A percentile compares a stretch with the other conserved stretches of the same genome.
Evolutionary conservation across 2,329 filamentous ascomycete genomes (phyloP).

Genomic region (Colletotrichum karsti): DNA sequence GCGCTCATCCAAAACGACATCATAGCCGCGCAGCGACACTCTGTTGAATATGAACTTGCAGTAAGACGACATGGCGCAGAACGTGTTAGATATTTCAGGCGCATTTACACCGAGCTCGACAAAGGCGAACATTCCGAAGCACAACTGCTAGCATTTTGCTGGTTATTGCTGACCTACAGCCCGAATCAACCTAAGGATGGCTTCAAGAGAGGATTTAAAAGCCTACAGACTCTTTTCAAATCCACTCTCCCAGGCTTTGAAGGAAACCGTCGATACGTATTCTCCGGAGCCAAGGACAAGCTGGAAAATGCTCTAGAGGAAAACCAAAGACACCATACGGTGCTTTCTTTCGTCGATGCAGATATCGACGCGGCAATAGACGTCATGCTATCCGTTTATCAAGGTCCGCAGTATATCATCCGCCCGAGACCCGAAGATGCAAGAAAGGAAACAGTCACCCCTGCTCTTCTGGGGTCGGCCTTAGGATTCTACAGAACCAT

Average conservation of each 20-base stretch:
- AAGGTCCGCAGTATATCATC: neutral
- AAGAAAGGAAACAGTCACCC: neutral
- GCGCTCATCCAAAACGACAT: neutral
- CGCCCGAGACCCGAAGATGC: neutral
- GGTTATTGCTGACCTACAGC: neutral
- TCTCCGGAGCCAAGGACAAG: neutral
- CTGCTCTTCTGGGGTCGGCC: neutral
- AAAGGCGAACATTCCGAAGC: neutral
- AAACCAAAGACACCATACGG: neutral
- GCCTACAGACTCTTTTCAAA: neutral
- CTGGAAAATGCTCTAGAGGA: neutral
- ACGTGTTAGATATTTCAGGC: neutral
- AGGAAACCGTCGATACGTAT: neutral
- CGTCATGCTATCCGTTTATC: neutral
- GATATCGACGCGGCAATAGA: neutral
- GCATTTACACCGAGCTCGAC: neutral
- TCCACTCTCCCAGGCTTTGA: neutral
- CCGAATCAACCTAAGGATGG: neutral
- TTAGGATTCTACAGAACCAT: neutral
- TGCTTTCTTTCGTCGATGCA: fast-evolving
- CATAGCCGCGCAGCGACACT: neutral
- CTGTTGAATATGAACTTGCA: neutral
- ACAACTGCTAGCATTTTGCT: neutral
- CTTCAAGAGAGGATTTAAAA: neutral
- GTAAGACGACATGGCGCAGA: neutral